phyloP scores from a whole-genome alignment of 2,329 filamentous ascomycete genomes.

The Ophiostoma ips region DNA sequence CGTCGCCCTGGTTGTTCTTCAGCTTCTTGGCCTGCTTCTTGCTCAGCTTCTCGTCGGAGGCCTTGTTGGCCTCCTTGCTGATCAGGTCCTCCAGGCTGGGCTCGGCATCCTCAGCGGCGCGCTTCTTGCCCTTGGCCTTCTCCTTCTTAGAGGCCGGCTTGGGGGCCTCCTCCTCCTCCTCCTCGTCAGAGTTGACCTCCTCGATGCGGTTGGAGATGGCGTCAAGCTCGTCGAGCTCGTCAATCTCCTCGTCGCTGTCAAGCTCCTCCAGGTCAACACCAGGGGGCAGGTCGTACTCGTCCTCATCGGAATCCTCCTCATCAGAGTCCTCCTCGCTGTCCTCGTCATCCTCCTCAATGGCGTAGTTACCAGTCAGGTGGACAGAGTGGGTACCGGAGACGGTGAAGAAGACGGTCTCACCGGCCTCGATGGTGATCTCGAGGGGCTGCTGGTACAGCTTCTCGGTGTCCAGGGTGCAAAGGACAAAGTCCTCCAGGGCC shows the following conservation, averaged over 20 bases:
- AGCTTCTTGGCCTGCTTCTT: slow-evolving; percentile 98
- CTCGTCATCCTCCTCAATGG: slow-evolving; percentile 57
- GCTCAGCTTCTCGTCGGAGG: slow-evolving; percentile 62
- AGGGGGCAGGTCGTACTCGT: slow-evolving; percentile 61
- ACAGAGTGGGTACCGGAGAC: slow-evolving; percentile 81
- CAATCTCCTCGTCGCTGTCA: slow-evolving; percentile 50
- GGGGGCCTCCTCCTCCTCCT: slow-evolving; percentile 59
- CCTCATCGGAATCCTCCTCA: slow-evolving; percentile 48
- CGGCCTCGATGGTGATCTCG: slow-evolving; percentile 79
- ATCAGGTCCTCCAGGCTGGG: slow-evolving; percentile 75
- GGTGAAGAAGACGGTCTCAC: slow-evolving; percentile 84
- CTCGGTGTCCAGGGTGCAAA: slow-evolving; percentile 60
- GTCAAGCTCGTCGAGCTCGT: slow-evolving; percentile 64
- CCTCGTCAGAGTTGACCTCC: slow-evolving; percentile 69
- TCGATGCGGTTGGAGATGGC: slow-evolving; percentile 57
- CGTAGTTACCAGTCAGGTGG: slow-evolving; percentile 92
- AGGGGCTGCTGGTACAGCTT: slow-evolving; percentile 72
- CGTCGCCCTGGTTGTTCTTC: slow-evolving; percentile 95
- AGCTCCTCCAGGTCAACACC: slow-evolving; percentile 72
- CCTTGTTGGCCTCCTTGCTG: slow-evolving; percentile 52
- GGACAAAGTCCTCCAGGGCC: slow-evolving; percentile 75
- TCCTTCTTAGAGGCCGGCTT: slow-evolving; percentile 32
- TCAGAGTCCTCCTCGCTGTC: slow-evolving; percentile 49
- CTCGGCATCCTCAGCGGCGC: slow-evolving; percentile 59
- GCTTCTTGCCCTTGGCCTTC: slow-evolving; percentile 66